Base-by-base conservation (phyloP, 306 rosid genomes). In the Trichosanthes cucumerina region DNA sequence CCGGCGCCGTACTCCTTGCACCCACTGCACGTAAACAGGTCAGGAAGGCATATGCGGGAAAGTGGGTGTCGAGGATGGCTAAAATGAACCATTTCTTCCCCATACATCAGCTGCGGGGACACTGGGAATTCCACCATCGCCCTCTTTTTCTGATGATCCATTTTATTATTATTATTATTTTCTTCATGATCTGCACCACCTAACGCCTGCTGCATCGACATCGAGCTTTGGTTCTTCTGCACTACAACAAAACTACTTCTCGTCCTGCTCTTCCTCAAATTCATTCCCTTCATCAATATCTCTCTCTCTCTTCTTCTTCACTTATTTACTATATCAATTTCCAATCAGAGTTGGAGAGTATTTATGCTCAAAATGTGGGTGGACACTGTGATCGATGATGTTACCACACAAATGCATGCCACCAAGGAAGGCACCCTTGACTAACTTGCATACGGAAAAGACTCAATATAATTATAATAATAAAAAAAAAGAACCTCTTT, bases 1-100 rank as follows among this genome's bases (percentile, higher is more conserved):
- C 98, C 97, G 1, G 96, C 89, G 0, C 98, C 98, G 79, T 72
- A 47, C 69, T 95, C 98, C 64, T 85, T 91, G 79, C 98, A 95
- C 2, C 95, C 97, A 0, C 79, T 65, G 81, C 98, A 95, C 15
- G 82, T 88, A 54, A 89, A 95, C 31, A 81, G 85, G 78, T 91
- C 97, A 0, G 85, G 82, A 24, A 85, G 72, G 78, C 89, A 54
- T 46, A 92, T 23, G 81, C 59, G 75, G 54, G 84, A 80, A 0
- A 94, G 87, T 21, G 90, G 86, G 64, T 92, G 98, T 23, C 86
- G 88, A 34, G 97, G 97, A 71, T 95, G 98, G 57, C 89, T 83
- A 71, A 84, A 87, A 78, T 90, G 97, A 46, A 84, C 49, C 7
- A 88, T 86, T 79, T 91, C 92, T 79, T 92, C 88, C 43, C 96